These are phyloP conservation scores for Neonectria faginata DNA, from an alignment of 2,329 filamentous ascomycete species.

Conservation along the genomic window DNA sequence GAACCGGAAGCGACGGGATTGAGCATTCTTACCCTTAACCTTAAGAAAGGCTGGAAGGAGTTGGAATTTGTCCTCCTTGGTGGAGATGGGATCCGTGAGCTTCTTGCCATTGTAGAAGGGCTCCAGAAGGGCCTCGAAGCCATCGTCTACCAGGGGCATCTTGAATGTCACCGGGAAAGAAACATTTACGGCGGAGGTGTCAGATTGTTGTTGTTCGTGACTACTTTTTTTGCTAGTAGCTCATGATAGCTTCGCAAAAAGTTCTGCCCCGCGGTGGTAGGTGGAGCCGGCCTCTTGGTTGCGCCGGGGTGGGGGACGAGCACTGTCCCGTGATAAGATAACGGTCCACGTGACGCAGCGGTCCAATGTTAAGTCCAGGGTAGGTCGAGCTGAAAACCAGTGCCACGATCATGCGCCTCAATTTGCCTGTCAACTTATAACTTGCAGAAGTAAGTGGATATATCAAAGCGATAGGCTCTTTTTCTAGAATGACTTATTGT, in stretches of 20 bases:
- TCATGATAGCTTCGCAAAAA: slow-evolving; percentile 49
- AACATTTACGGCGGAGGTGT: slow-evolving; percentile 46
- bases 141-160: slow-evolving; percentile 70
- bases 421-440: too few species aligned
- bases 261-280: slow-evolving; percentile 47
- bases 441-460: background rate
- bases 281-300: slow-evolving; percentile 42
- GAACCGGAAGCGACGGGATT: slow-evolving; percentile 11
- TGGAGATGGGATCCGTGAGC: slow-evolving; percentile 73
- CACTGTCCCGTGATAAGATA: slow-evolving; percentile 27
- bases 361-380: slow-evolving; percentile 3
- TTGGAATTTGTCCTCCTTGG: slow-evolving; percentile 92
- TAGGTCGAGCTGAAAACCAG: background rate
- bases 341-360: slow-evolving; percentile 35
- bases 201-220: slow-evolving; percentile 25
- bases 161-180: slow-evolving; percentile 49
- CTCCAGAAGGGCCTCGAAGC: slow-evolving; percentile 74
- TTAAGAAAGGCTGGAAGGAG: slow-evolving; percentile 96
- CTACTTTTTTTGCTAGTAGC: slow-evolving; percentile 43
- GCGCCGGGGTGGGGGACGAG: slow-evolving; percentile 48
- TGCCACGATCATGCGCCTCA: too few species aligned
- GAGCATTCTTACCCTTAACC: slow-evolving; percentile 76
- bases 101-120: slow-evolving; percentile 77
- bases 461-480: background rate
- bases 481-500: background rate